A percentile compares a stretch with the other conserved stretches of the same genome.
phyloP scores from a whole-genome alignment of 2,329 filamentous ascomycete species.

The Pestalotiopsis sp. region DNA sequence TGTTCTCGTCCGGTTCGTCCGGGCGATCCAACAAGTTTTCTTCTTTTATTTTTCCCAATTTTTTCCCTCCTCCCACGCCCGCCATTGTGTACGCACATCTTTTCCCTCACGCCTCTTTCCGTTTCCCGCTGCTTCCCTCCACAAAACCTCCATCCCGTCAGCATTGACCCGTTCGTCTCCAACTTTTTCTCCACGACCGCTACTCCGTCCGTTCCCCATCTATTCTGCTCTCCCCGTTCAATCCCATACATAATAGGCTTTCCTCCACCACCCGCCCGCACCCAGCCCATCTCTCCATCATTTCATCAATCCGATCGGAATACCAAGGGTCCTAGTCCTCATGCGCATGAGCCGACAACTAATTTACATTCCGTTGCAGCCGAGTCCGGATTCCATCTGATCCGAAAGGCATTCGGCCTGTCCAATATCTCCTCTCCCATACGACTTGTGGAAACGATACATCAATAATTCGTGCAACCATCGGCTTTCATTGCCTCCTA shows the following conservation, averaged over 20 bases:
- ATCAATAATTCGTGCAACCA: slow-evolving; percentile 11
- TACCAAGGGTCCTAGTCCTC: neutral
- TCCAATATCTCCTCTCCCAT: neutral
- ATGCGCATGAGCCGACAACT: neutral
- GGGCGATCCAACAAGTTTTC: neutral
- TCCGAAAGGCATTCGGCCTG: neutral
- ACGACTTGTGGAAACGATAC: slow-evolving; percentile 4
- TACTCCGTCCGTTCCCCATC: slow-evolving; percentile 4
- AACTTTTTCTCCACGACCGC: slow-evolving; percentile 11
- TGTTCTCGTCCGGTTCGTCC: neutral
- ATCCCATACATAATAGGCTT: neutral
- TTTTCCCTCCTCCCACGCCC: neutral
- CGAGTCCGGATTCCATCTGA: neutral
- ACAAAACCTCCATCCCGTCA: neutral
- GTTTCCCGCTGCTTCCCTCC: slow-evolving; percentile 1
- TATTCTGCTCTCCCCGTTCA: neutral
- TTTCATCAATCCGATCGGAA: neutral
- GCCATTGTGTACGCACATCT: neutral
- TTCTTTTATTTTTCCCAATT: neutral
- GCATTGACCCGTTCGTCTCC: slow-evolving; percentile 7
- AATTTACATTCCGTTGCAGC: neutral
- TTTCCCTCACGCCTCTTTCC: neutral
- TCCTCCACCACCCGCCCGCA: slow-evolving; percentile 5
- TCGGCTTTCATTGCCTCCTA: slow-evolving; percentile 7
- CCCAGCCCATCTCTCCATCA: neutral